Evolutionary conservation across 108 stramenopile genomes (phyloP).

Genomic region (Nitzschia sp.): DNA sequence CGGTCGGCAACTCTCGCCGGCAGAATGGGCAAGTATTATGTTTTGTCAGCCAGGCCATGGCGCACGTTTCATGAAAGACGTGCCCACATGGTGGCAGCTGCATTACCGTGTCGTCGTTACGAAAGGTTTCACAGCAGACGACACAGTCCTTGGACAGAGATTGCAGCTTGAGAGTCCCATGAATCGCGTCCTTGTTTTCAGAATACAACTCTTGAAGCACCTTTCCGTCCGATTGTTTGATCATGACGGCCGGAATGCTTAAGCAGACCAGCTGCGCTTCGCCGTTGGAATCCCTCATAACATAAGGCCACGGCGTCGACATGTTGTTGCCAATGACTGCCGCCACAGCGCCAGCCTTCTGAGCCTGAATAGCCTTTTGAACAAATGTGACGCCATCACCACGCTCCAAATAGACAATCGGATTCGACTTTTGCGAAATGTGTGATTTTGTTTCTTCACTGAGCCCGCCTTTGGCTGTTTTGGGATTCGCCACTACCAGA

Average conservation of each 20-base stretch:
- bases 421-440: constrained; percentile 4
- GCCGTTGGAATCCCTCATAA: constrained; percentile 76
- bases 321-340: constrained; percentile 62
- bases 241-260: constrained; percentile 78
- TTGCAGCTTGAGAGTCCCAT: constrained; percentile 18
- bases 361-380: constrained; percentile 70
- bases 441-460: constrained; percentile 9
- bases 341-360: constrained; percentile 75
- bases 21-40: constrained; percentile 90
- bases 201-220: constrained; percentile 24
- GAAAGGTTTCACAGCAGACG: constrained; percentile 66
- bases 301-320: constrained; percentile 72
- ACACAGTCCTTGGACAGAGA: constrained; percentile 54
- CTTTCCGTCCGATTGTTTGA: constrained; percentile 60
- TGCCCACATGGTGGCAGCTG: constrained; percentile 77
- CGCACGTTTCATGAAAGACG: constrained; percentile 85
- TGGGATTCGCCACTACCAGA: constrained; percentile 33
- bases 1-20: constrained; percentile 79
- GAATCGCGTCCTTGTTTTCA: not conserved
- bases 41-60: constrained; percentile 63
- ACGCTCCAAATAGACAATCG: constrained; percentile 64
- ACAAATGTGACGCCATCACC: constrained; percentile 83
- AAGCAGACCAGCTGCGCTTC: constrained; percentile 51
- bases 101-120: constrained; percentile 57
- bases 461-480: constrained; percentile 49